These are phyloP conservation scores for Fusarium scirpi DNA, from an alignment of 2,329 filamentous ascomycete species.

Conservation along the genomic window DNA sequence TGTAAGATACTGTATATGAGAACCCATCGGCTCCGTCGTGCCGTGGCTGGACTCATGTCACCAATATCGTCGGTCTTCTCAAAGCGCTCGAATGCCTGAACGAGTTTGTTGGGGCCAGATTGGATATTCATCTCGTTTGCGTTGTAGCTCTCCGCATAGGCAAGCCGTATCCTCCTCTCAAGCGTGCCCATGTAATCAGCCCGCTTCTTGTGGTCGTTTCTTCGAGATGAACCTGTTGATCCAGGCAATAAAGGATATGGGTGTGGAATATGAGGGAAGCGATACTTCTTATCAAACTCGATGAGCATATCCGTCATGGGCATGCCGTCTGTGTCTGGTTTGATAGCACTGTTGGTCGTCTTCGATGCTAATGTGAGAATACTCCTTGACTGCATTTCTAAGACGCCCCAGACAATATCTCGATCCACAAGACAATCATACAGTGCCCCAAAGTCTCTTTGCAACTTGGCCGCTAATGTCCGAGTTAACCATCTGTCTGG, in stretches of 20 bases:
- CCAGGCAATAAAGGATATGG: conserved; percentile 74
- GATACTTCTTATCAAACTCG: conserved; percentile 71
- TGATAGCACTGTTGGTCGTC: conserved; percentile 59
- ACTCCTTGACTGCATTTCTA: conserved; percentile 69
- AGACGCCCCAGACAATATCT: conserved; percentile 73
- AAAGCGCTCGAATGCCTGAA: conserved; percentile 67
- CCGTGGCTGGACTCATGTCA: conserved; percentile 65
- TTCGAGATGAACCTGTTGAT: conserved; percentile 55
- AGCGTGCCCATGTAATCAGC: conserved; percentile 43
- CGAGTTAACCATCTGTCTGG: conserved; percentile 72
- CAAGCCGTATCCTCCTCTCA: conserved; percentile 66
- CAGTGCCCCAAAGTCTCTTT: conserved; percentile 74
- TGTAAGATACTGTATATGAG: conserved; percentile 71
- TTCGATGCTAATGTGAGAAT: conserved; percentile 73
- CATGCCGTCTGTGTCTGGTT: conserved; percentile 65
- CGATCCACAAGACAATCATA: conserved; percentile 79
- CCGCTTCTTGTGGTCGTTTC: conserved; percentile 48
- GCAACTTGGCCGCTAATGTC: conserved; percentile 66
- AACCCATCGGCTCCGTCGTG: conserved; percentile 70
- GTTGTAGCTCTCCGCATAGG: conserved; percentile 71
- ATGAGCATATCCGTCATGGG: conserved; percentile 75
- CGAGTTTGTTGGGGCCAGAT: conserved; percentile 62
- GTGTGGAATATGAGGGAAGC: conserved; percentile 74
- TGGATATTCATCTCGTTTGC: conserved; percentile 67
- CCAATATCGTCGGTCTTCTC: conserved; percentile 66